Evolutionary conservation across 148 eudicot genomes (phyloP), one percentile per base, ranked within the genome.

Genomic region (Oxyria digyna): DNA sequence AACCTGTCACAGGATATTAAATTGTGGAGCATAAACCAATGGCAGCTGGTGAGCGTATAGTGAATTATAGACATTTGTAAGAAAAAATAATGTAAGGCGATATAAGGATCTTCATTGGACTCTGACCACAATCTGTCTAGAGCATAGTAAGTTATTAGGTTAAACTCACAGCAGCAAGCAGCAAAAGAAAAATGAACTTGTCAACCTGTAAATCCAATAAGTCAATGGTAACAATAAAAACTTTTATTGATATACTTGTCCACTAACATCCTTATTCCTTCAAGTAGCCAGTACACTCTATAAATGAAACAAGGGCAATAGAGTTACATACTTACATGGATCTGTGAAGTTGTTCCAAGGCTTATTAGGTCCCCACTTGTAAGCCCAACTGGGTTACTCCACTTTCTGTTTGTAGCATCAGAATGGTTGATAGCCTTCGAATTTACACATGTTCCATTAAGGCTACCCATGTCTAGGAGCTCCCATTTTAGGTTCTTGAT

Each of bases 381-480:
- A 45, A 45, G 50, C 50, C 6, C 50, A 45, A 45, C 50, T 17
- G 50, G 21, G 50, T 20, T 15, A 45, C 50, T n/a, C 8, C 20
- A 17, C 15, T 45, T 45, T 45, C 50, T 45, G 17, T 17, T 45
- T 15, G 18, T 45, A 14, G 50, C 17, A 45, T 45, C 50, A 45
- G 50, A 20, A 45, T 45, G 15, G 50, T 45, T 45, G 50, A 45
- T 45, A 4, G 18, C 50, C 50, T 45, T 45, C 17, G 50, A 45
- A 45, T 45, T 45, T 45, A 45, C 50, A 45, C 15, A 6, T 7
- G 50, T 45, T 45, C 50, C 50, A 45, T 45, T 45, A 45, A 45
- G 50, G 50, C 50, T 45, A 45, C 50, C 50, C 50, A 45, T 45
- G 50, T 45, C 50, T 45, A 45, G 15, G 50, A 45, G 50, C 50